phyloP scores from a whole-genome alignment of 108 stramenopile genomes.

The Nannochloropsis gaditana region DNA sequence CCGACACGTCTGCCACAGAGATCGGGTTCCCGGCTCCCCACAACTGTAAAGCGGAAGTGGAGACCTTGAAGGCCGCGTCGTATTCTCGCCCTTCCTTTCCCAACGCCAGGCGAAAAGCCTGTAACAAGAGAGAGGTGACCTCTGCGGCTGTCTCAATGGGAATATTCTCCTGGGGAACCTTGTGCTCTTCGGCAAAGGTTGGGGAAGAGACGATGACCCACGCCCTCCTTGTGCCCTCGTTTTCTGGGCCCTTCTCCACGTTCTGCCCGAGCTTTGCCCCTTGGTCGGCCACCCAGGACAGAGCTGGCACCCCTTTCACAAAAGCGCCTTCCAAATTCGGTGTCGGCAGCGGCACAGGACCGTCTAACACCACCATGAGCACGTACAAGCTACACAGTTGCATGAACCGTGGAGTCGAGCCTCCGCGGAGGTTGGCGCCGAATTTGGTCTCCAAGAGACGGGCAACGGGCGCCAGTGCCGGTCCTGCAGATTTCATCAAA shows the following conservation, averaged over 20 bases:
- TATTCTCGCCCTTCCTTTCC: not conserved
- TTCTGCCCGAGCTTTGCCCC: not conserved
- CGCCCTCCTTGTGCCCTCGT: not conserved
- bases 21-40: constrained; percentile 22
- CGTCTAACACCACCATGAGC: constrained; percentile 19
- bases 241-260: not conserved
- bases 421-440: not conserved
- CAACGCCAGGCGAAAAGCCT: not conserved
- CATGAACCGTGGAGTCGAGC: not conserved
- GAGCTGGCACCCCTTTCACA: not conserved
- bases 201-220: not conserved
- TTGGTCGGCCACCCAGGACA: not conserved
- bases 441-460: not conserved
- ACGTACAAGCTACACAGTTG: not conserved
- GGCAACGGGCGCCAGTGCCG: not conserved
- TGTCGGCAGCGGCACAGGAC: not conserved
- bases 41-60: not conserved
- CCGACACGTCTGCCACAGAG: not conserved
- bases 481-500: not conserved
- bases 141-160: not conserved
- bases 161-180: constrained; percentile 21
- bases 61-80: too few species aligned
- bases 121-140: not conserved
- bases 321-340: not conserved
- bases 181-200: not conserved